phyloP scores from a whole-genome alignment of 345 rosid species.

The Citrus unshiu region DNA sequence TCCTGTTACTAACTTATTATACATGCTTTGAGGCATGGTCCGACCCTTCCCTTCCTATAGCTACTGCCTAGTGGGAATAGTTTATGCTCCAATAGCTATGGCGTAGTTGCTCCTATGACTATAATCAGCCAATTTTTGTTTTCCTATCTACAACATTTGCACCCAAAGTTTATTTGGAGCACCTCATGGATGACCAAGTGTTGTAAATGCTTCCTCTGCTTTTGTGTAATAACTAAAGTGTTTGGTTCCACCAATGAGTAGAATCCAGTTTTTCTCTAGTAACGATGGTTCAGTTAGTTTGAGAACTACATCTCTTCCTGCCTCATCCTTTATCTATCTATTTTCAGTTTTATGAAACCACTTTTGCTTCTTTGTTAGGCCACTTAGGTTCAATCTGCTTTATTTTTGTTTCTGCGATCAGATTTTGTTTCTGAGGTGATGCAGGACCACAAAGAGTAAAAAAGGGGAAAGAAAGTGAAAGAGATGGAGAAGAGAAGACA shows the following conservation, averaged over 20 bases:
- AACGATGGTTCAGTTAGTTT: not conserved
- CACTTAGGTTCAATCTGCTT: not conserved
- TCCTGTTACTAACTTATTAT: not conserved
- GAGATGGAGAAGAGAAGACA: not conserved
- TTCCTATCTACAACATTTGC: not conserved
- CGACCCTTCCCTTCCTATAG: not conserved
- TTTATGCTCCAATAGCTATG: not conserved
- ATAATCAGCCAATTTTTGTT: not conserved
- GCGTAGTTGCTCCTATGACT: not conserved
- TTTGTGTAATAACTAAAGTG: not conserved
- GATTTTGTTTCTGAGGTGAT: not conserved
- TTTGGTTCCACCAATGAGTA: not conserved
- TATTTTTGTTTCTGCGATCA: not conserved
- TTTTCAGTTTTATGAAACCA: not conserved
- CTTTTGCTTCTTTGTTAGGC: not conserved
- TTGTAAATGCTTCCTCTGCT: not conserved
- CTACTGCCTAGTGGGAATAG: not conserved
- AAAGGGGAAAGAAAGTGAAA: not conserved
- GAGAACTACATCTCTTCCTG: not conserved
- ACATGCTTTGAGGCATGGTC: not conserved
- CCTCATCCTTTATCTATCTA: not conserved
- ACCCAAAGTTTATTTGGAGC: not conserved
- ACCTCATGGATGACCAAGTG: not conserved
- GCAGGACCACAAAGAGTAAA: not conserved
- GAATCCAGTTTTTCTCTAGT: not conserved